phyloP scores from a whole-genome alignment of 2,329 filamentous ascomycete species.

The Xylaria sp. region DNA sequence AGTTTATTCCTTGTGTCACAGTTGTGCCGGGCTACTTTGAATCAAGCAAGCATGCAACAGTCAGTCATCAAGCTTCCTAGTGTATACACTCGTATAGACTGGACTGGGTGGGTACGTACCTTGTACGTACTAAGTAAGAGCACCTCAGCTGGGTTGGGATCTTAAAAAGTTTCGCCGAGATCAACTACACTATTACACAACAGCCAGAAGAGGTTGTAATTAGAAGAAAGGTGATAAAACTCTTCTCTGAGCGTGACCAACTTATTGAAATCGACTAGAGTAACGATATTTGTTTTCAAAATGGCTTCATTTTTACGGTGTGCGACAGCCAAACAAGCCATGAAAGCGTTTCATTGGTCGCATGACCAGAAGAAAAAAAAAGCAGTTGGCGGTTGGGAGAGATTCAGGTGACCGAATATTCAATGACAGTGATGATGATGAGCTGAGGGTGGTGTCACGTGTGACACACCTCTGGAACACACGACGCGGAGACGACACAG shows the following conservation, averaged over 20 bases:
- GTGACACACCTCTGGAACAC: slow-evolving; percentile 12
- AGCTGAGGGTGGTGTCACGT: slow-evolving; percentile 31
- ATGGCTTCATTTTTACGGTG: slow-evolving; percentile 2
- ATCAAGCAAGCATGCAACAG: slow-evolving; percentile 11
- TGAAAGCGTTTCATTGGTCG: slow-evolving; percentile 26
- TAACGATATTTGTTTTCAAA: background rate
- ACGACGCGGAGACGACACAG: slow-evolving; percentile 14
- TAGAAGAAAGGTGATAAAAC: slow-evolving; percentile 1
- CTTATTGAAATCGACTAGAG: background rate
- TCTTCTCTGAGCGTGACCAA: slow-evolving; percentile 21
- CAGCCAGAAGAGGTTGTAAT: background rate
- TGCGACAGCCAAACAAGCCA: background rate
- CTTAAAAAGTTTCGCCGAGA: background rate
- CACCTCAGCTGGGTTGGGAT: slow-evolving; percentile 2
- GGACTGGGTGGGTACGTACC: background rate
- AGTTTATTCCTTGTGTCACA: background rate
- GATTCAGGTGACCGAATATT: slow-evolving; percentile 30
- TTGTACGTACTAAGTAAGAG: background rate
- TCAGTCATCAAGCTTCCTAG: slow-evolving; percentile 8
- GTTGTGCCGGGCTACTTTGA: slow-evolving; percentile 6
- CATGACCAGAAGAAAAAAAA: slow-evolving; percentile 19
- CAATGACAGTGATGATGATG: background rate
- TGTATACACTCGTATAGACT: background rate
- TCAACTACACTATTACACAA: background rate
- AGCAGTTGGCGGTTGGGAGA: slow-evolving; percentile 6